These are phyloP conservation scores for Meripilus lineatus DNA, from an alignment of 1,284 basidiomycete species.

Conservation along the genomic window DNA sequence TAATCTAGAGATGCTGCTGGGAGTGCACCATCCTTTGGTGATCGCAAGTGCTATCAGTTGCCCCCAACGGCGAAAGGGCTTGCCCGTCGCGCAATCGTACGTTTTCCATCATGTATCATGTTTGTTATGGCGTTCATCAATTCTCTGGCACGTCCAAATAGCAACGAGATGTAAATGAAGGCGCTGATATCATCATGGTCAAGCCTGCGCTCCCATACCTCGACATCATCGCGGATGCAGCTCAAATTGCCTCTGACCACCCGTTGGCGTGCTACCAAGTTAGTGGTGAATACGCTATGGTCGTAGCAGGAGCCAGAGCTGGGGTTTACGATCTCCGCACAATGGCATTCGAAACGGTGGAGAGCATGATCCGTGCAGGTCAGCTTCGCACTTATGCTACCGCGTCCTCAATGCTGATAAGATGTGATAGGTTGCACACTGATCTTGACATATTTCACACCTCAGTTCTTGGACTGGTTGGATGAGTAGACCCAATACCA, in stretches of 20 bases:
- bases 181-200: slow-evolving; percentile 99
- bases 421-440: slow-evolving; percentile 69
- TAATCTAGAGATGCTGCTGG: slow-evolving; percentile 84
- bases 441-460: slow-evolving; percentile 93
- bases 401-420: slow-evolving; percentile 6
- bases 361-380: slow-evolving; percentile 91
- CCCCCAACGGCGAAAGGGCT: slow-evolving; percentile 87
- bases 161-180: slow-evolving; percentile 89
- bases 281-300: slow-evolving; percentile 96
- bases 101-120: slow-evolving; percentile 25
- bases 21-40: slow-evolving; percentile 89
- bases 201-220: slow-evolving; percentile 96
- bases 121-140: not conserved
- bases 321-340: slow-evolving; percentile 89
- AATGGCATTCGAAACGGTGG: slow-evolving; percentile 93
- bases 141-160: slow-evolving; percentile 27
- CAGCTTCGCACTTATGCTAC: not conserved
- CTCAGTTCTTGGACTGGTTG: slow-evolving; percentile 91
- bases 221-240: slow-evolving; percentile 91
- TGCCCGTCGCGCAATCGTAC: slow-evolving; percentile 88
- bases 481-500: slow-evolving; percentile 32
- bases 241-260: slow-evolving; percentile 77
- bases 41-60: slow-evolving; percentile 97
- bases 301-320: slow-evolving; percentile 88
- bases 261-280: slow-evolving; percentile 96